A percentile compares a stretch with the other conserved stretches of the same genome.
Evolutionary conservation across 306 rosid genomes (phyloP).

Genomic region (Carpinus fangiana): DNA sequence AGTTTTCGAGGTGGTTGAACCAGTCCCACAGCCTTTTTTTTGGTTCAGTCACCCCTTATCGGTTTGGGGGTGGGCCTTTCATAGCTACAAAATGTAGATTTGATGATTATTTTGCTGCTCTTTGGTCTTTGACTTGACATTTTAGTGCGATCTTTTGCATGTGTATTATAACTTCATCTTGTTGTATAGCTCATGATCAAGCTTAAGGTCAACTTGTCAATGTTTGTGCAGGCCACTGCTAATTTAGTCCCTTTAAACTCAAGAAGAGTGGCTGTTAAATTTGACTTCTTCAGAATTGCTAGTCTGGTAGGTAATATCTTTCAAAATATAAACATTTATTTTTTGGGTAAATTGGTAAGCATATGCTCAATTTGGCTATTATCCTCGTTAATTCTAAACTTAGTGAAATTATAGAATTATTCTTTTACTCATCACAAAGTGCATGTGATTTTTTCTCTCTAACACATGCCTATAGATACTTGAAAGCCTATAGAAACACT

Average conservation of each 20-base stretch:
- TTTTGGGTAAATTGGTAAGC: no score
- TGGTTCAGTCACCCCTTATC: no score
- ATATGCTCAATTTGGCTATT: no score
- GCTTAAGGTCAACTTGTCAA: background rate
- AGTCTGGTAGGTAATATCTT: background rate
- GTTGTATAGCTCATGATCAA: background rate
- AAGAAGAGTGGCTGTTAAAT: constrained; percentile 2
- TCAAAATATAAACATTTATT: background rate
- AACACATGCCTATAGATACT: no score
- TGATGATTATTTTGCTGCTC: background rate
- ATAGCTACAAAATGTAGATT: background rate
- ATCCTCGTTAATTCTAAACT: no score
- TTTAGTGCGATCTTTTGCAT: background rate
- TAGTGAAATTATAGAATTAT: no score
- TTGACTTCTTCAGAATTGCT: constrained; percentile 5
- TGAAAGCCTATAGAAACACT: no score
- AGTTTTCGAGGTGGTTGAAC: no score
- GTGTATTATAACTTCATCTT: background rate
- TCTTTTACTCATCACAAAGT: no score
- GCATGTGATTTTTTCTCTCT: no score
- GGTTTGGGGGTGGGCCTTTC: no score
- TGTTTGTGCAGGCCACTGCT: background rate
- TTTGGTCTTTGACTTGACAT: constrained; percentile 1
- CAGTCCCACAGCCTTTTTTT: no score
- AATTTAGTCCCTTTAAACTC: constrained; percentile 10